Conservation (phyloP, 1,284 basidiomycete genomes). For the Malassezia slooffiae region DNA sequence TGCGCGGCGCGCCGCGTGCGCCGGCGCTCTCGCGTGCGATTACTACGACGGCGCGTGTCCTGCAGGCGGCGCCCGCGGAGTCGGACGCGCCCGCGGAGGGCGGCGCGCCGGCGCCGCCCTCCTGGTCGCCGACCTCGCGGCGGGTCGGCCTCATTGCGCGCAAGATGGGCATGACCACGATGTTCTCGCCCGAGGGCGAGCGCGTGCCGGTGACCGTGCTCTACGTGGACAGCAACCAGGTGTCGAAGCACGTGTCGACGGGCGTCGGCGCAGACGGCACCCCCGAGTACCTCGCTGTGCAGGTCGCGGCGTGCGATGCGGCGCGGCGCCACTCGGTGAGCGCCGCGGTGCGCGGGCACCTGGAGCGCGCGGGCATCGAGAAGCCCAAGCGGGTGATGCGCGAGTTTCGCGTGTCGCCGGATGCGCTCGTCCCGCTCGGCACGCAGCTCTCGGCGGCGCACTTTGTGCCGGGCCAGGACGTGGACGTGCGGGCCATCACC, state of each 20-base stretch:
- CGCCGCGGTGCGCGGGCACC: constrained; percentile 84
- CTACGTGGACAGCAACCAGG: constrained; percentile 56
- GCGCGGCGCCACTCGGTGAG: constrained; percentile 54
- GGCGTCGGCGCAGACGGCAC: neutral
- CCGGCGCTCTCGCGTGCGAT: neutral
- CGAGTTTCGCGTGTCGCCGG: constrained; percentile 78
- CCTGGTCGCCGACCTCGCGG: constrained; percentile 73
- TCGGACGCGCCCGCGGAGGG: no score
- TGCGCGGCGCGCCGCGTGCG: neutral
- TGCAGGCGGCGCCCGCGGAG: neutral
- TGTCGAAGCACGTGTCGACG: constrained; percentile 24
- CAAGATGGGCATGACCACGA: constrained; percentile 87
- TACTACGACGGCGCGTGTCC: neutral
- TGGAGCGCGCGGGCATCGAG: constrained; percentile 65
- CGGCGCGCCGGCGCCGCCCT: no score
- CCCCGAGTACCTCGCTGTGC: constrained; percentile 29
- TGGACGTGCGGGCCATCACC: constrained; percentile 87
- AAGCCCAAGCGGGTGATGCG: constrained; percentile 69
- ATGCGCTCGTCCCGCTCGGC: constrained; percentile 80
- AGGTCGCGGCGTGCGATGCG: constrained; percentile 52
- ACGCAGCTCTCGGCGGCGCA: constrained; percentile 81
- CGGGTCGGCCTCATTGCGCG: constrained; percentile 78
- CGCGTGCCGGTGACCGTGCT: constrained; percentile 84
- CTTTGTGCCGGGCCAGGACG: constrained; percentile 93
- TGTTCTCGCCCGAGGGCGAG: constrained; percentile 83